Base-by-base conservation (phyloP, 306 rosid species). In the Citrullus colocynthis region DNA sequence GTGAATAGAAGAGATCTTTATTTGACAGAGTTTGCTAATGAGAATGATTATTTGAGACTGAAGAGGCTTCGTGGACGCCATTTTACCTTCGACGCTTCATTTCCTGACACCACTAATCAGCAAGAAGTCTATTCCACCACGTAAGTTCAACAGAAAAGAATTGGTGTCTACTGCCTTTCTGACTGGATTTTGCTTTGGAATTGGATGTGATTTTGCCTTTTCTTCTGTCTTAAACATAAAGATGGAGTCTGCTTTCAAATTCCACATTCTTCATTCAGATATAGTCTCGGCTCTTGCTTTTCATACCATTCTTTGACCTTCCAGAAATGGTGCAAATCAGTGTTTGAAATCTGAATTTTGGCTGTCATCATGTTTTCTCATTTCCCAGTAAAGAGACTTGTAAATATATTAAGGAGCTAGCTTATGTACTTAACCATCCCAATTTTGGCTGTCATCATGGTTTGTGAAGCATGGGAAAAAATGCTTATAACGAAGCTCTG, bases 1-100 rank as follows among this genome's bases (percentile, higher is more conserved):
- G 88, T 83, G 74, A 89, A 92, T 62, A 76, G 89, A 28, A 90
- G 97, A 45, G 98, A 95, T 54, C 89, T 95, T 82, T 95, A 86
- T 77, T 81, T 95, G 44, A 88, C 97, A 20, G 98, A 95, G 74
- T 92, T 88, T 83, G 90, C 92, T 0, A 86, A 84, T 3, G 97
- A 90, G 79, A 92, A 87, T 17, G 98, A 95, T 79, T 90, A 90
- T 24, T 82, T 95, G 72, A 88, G 98, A 77, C 90, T 95, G 0
- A 92, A 95, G 86, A 88, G 98, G 85, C 81, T 95, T 41, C 88
- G 96, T 0, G 98, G 97, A 39, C 80, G 97, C 0, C 92, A 90
- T 78, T 90, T 95, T 41, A 85, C 90, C 9, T 95, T 95, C 16
- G 97, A 95, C 62, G 95, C 92, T 44, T 86, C 96, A 0, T 95